Evolutionary conservation across 2,329 filamentous ascomycete genomes (phyloP).

Genomic region (Ilyonectria destructans): DNA sequence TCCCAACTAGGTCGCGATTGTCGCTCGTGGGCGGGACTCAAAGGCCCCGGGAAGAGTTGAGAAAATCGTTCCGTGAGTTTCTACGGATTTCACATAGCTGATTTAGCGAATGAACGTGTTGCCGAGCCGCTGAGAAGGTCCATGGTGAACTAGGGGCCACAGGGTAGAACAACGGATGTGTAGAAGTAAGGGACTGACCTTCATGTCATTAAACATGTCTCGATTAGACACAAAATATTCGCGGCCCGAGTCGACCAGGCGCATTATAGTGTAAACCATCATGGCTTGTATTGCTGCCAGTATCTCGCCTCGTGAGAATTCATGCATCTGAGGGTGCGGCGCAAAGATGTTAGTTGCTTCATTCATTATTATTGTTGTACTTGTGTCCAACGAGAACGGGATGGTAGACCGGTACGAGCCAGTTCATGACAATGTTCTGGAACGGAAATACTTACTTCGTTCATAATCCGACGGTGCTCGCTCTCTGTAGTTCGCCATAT

Average conservation of each 20-base stretch:
- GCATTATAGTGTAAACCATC: constrained; percentile 6
- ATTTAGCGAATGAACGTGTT: neutral
- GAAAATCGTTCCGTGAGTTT: constrained; percentile 1
- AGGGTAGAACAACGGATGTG: neutral
- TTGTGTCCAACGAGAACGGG: too few relatives aligned
- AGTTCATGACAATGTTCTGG: neutral
- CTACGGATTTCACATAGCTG: neutral
- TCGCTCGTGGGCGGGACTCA: constrained; percentile 13
- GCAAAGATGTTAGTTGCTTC: neutral
- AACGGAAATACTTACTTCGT: neutral
- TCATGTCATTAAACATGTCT: constrained; percentile 5
- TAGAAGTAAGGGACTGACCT: neutral
- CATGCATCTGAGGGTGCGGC: neutral
- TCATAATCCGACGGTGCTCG: constrained; percentile 13
- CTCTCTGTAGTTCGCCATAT: constrained; percentile 18
- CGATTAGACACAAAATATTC: constrained; percentile 4
- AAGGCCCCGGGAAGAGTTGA: constrained; percentile 4
- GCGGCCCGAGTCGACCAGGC: neutral
- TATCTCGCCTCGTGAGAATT: constrained; percentile 10
- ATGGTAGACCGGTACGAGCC: neutral
- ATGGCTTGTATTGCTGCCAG: constrained; percentile 12
- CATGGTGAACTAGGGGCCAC: neutral
- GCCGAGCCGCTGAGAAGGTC: neutral
- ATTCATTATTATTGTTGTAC: neutral
- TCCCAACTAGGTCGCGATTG: constrained; percentile 7